These are phyloP conservation scores for Tricholoma furcatifolium DNA, from an alignment of 768 basidiomycete species.

Conservation along the genomic window DNA sequence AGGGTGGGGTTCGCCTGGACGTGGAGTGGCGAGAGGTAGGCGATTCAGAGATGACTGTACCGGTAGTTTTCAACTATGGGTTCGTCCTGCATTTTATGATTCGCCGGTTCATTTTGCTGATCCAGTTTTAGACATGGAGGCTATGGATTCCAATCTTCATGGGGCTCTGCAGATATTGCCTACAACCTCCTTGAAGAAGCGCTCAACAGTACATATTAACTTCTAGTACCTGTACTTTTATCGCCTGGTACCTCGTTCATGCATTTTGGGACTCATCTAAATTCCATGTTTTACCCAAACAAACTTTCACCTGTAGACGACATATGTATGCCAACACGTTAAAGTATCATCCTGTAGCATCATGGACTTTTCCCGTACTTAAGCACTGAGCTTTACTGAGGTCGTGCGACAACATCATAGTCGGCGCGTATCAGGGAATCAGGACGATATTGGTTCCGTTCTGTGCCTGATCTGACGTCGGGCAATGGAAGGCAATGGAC, in stretches of 20 bases:
- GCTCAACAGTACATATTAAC: slow-evolving; percentile 8
- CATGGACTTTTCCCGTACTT: too few species aligned
- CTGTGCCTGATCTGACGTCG: too few species aligned
- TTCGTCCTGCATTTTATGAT: slow-evolving; percentile 26
- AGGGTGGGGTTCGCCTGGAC: slow-evolving; percentile 66
- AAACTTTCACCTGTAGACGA: too few species aligned
- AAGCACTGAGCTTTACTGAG: too few species aligned
- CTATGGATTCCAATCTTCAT: slow-evolving; percentile 65
- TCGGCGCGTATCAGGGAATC: too few species aligned
- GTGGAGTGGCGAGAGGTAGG: slow-evolving; percentile 37
- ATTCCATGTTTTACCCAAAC: too few species aligned
- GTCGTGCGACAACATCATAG: too few species aligned
- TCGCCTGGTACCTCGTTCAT: neutral
- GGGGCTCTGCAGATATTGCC: slow-evolving; percentile 59
- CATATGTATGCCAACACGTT: too few species aligned
- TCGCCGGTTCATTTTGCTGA: neutral
- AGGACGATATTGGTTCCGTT: too few species aligned
- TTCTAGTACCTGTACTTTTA: neutral
- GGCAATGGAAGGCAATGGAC: too few species aligned
- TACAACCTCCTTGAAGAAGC: slow-evolving; percentile 45
- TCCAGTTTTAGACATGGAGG: slow-evolving; percentile 54
- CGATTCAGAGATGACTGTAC: slow-evolving; percentile 31
- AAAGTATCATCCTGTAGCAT: too few species aligned
- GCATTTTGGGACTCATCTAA: neutral
- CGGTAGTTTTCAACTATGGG: slow-evolving; percentile 66